Conservation (phyloP, 2,329 filamentous ascomycete species). For the Fusarium sp. region DNA sequence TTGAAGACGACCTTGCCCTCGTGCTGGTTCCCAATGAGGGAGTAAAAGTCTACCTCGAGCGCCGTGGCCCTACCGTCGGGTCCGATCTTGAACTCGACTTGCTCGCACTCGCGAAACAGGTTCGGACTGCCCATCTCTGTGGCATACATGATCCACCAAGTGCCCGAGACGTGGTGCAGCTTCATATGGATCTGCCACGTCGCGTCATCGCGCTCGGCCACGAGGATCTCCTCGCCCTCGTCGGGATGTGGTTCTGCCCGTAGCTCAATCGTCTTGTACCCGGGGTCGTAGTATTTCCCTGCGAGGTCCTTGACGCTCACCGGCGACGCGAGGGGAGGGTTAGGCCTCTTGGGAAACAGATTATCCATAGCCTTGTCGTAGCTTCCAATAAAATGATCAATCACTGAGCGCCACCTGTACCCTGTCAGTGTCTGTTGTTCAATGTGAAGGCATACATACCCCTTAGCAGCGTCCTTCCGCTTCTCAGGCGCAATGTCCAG, state of each 20-base stretch:
- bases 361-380: conserved; percentile 49
- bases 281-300: conserved; percentile 59
- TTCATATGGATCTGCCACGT: conserved; percentile 38
- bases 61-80: conserved; percentile 22
- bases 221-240: conserved; percentile 31
- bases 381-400: conserved; percentile 11
- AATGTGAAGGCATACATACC: conserved; percentile 16
- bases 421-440: not conserved
- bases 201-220: conserved; percentile 38
- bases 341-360: conserved; percentile 53
- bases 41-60: conserved; percentile 24
- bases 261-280: conserved; percentile 49
- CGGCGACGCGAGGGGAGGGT: conserved; percentile 50
- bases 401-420: conserved; percentile 12
- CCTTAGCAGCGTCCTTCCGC: conserved; percentile 30
- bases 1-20: conserved; percentile 28
- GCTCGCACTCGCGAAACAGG: conserved; percentile 12
- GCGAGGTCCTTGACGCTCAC: conserved; percentile 48
- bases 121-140: not conserved
- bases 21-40: conserved; percentile 10
- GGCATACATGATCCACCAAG: conserved; percentile 42
- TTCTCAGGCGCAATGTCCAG: conserved; percentile 35
- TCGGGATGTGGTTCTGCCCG: conserved; percentile 20
- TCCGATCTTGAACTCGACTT: conserved; percentile 29
- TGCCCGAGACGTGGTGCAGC: conserved; percentile 45